Evolutionary conservation across 345 rosid species (phyloP).

Genomic region (Noccaea caerulescens): DNA sequence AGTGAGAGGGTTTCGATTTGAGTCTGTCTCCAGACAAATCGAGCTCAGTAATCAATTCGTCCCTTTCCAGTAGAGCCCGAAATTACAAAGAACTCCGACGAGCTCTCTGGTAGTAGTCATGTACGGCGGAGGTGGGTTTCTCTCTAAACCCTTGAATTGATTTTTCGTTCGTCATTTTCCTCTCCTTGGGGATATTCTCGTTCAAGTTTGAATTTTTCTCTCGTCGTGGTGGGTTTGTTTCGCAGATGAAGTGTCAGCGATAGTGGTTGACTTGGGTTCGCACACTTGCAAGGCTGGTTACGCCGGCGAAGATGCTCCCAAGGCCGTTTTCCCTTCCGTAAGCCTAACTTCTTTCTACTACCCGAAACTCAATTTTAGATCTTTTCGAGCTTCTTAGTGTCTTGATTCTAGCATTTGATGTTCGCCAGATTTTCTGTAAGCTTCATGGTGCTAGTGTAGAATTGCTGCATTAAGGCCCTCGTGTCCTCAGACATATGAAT

Average conservation of each 20-base stretch:
- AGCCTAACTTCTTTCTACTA: conserved; percentile 36
- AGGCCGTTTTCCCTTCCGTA: conserved; percentile 98
- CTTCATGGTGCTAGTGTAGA: conserved; percentile 20
- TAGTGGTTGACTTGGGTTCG: conserved; percentile 96
- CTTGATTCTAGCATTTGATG: conserved; percentile 22
- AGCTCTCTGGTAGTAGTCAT: conserved; percentile 51
- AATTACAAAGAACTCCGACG: conserved; percentile 13
- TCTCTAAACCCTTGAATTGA: conserved; percentile 3
- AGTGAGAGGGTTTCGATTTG: not conserved
- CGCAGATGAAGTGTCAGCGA: conserved; percentile 97
- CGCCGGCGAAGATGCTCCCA: conserved; percentile 99
- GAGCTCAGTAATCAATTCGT: conserved; percentile 20
- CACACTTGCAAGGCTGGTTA: conserved; percentile 99
- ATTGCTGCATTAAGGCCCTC: not conserved
- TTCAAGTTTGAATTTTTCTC: conserved; percentile 21
- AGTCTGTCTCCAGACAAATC: not conserved
- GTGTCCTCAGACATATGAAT: conserved; percentile 13
- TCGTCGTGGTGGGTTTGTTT: conserved; percentile 28
- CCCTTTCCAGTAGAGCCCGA: conserved; percentile 8
- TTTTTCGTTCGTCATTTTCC: not conserved
- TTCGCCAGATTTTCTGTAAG: conserved; percentile 24
- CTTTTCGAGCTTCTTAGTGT: not conserved
- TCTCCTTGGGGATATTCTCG: not conserved
- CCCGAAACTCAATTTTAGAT: conserved; percentile 47
- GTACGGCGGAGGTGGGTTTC: conserved; percentile 94